These are phyloP conservation scores for Parmelia sp. DNA, from an alignment of 495 filamentous ascomycete genomes.

Conservation along the genomic window DNA sequence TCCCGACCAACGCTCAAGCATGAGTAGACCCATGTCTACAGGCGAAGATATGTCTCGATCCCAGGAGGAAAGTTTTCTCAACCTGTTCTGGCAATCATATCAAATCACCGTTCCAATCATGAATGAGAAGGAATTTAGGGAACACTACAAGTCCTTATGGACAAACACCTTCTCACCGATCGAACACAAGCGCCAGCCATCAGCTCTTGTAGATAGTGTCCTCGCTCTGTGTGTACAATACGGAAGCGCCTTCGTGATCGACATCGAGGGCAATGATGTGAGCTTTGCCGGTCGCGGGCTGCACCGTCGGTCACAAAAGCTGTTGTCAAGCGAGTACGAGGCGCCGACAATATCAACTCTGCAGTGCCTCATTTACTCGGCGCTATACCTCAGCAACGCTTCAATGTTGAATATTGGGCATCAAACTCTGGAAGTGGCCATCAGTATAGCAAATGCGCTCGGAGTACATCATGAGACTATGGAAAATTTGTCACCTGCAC, in stretches of 20 bases:
- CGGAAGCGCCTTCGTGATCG: no score
- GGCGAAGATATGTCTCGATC: constrained; percentile 1
- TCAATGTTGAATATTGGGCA: constrained; percentile 8
- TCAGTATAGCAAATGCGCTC: constrained; percentile 5
- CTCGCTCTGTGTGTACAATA: no score
- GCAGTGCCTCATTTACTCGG: constrained; percentile 6
- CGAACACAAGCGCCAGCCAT: not conserved
- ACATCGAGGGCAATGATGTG: not conserved
- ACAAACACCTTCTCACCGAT: not conserved
- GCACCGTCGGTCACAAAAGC: constrained; percentile 2
- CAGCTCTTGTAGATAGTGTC: no score
- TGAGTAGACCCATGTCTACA: not conserved
- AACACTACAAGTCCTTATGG: no score
- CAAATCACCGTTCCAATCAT: no score
- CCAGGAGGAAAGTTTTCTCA: no score
- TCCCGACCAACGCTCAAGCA: not conserved
- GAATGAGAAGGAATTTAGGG: no score
- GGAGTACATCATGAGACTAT: constrained; percentile 7
- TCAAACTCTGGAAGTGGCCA: not conserved
- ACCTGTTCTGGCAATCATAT: no score
- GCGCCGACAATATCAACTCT: constrained; percentile 6
- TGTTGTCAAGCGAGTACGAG: constrained; percentile 8
- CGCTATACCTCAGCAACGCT: constrained; percentile 7
- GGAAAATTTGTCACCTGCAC: constrained; percentile 2
- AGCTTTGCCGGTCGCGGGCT: constrained; percentile 1